A percentile compares a stretch with the other conserved stretches of the same genome.
Conservation (phyloP, 164 flowering plant genomes). For the Macadamia integrifolia region DNA sequence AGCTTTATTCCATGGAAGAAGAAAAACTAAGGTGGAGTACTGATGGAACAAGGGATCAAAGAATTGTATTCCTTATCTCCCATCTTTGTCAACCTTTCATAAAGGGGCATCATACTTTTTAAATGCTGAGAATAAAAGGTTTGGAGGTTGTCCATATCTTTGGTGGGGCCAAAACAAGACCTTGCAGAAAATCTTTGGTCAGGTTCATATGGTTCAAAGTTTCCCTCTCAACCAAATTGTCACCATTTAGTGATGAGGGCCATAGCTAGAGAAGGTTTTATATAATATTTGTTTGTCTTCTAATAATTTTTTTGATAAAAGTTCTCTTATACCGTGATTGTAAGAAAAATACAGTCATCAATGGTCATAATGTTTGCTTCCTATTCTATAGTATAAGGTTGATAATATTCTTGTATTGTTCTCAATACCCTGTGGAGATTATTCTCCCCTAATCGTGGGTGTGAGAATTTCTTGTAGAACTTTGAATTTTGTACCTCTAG, state of each 20-base stretch:
- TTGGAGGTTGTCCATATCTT: neutral
- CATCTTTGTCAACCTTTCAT: neutral
- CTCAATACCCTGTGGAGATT: too few relatives aligned
- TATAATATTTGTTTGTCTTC: neutral
- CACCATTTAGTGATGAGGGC: neutral
- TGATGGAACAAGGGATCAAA: neutral
- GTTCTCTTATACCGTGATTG: too few relatives aligned
- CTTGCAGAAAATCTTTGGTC: neutral
- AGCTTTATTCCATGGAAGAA: neutral
- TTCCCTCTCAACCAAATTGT: neutral
- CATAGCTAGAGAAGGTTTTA: neutral
- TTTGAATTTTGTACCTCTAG: too few relatives aligned
- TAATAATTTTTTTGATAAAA: too few relatives aligned
- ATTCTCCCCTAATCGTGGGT: too few relatives aligned
- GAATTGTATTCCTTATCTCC: neutral
- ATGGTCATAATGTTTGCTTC: too few relatives aligned
- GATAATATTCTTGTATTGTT: too few relatives aligned
- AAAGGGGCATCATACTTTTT: neutral
- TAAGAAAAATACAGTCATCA: too few relatives aligned
- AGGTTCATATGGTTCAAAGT: neutral
- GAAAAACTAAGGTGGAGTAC: neutral
- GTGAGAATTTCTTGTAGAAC: too few relatives aligned
- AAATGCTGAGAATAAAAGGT: neutral
- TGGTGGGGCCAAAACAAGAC: neutral
- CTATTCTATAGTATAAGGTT: too few relatives aligned